Conservation (phyloP, 1,284 basidiomycete species). For the Veloporphyrellus conicus region DNA sequence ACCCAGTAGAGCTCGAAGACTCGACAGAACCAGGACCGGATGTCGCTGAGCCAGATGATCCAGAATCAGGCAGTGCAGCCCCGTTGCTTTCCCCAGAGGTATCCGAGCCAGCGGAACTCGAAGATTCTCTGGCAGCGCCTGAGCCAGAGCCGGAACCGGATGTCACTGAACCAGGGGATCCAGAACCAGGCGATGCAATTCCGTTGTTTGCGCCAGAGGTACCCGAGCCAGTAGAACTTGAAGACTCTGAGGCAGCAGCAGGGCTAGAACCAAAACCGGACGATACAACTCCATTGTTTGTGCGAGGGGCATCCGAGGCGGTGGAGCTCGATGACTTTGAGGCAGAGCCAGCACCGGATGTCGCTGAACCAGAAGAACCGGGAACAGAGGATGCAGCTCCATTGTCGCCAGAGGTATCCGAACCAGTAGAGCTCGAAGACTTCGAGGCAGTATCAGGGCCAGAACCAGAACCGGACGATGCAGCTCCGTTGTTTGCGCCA, state of each 20-base stretch:
- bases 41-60: background rate
- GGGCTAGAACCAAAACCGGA: too few species aligned
- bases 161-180: background rate
- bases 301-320: conserved; percentile 8
- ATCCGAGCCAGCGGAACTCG: background rate
- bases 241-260: too few species aligned
- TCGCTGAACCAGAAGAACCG: background rate
- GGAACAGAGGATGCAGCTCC: background rate
- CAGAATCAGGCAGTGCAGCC: background rate
- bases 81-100: background rate
- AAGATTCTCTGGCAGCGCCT: background rate
- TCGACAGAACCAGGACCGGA: background rate
- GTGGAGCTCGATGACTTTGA: too few species aligned
- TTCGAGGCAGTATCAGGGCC: background rate
- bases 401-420: background rate
- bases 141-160: background rate
- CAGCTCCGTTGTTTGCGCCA: too few species aligned
- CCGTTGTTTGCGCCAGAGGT: too few species aligned
- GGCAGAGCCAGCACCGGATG: background rate
- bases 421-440: background rate
- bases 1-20: conserved; percentile 6
- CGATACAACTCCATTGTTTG: conserved; percentile 1
- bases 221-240: background rate
- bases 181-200: too few species aligned
- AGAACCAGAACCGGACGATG: background rate